Conservation (phyloP, 306 rosid genomes). For the Begonia fuchsioides region DNA sequence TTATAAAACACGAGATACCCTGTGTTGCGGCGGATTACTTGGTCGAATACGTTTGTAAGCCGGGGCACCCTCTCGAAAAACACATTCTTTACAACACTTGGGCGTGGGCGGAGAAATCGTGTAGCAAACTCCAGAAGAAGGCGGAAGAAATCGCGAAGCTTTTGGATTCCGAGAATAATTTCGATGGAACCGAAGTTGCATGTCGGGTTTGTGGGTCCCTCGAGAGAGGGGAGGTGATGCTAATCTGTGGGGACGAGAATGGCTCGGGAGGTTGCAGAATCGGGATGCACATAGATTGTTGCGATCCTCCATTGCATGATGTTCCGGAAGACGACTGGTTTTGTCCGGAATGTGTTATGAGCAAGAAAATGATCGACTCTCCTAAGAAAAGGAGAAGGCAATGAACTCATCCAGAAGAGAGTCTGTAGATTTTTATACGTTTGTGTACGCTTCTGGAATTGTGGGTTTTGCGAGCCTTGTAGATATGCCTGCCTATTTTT, state of each 20-base stretch:
- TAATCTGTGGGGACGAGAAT: conserved; percentile 75
- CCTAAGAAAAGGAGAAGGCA: conserved; percentile 33
- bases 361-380: conserved; percentile 19
- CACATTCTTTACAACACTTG: conserved; percentile 58
- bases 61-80: conserved; percentile 62
- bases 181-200: conserved; percentile 22
- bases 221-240: conserved; percentile 77
- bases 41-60: conserved; percentile 88
- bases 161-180: conserved; percentile 12
- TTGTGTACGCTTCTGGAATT: too few species aligned
- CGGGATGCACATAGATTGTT: conserved; percentile 78
- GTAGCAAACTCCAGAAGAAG: conserved; percentile 27
- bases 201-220: conserved; percentile 55
- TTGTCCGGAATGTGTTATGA: conserved; percentile 41
- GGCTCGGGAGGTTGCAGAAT: conserved; percentile 71
- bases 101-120: conserved; percentile 66
- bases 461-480: too few species aligned
- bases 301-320: conserved; percentile 56
- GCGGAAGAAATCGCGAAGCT: conserved; percentile 47
- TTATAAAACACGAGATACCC: conserved; percentile 71
- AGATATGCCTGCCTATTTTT: too few species aligned
- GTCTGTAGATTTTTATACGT: background rate
- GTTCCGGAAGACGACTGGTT: conserved; percentile 86
- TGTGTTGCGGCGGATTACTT: conserved; percentile 79
- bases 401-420: conserved; percentile 22